A percentile compares a stretch with the other conserved stretches of the same genome.
Conservation (phyloP, 2,329 filamentous ascomycete species). For the Colletotrichum coccodes region DNA sequence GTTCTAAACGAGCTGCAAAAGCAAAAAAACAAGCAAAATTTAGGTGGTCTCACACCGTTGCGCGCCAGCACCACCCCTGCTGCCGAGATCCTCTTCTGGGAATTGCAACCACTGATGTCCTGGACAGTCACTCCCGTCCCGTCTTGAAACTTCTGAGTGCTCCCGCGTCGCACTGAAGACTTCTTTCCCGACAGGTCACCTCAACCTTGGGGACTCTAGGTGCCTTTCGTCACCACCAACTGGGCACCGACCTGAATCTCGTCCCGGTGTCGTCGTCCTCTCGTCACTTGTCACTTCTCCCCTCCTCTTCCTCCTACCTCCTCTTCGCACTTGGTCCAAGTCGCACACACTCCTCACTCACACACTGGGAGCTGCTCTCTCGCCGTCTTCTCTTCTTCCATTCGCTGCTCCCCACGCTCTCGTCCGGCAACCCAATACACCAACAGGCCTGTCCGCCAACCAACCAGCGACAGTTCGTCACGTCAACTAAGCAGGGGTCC, state of each 20-base stretch:
- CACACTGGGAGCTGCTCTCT: not conserved
- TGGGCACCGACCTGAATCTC: not conserved
- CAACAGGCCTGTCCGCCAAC: not conserved
- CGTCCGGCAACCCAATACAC: constrained; percentile 20
- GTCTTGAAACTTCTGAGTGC: not conserved
- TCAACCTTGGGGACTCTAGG: not conserved
- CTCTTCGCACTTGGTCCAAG: not conserved
- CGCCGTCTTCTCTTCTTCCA: not conserved
- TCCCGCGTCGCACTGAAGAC: not conserved
- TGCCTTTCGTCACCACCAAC: not conserved
- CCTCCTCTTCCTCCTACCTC: not conserved
- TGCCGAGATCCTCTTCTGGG: constrained; percentile 18
- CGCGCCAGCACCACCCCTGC: not conserved
- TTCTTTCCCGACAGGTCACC: constrained; percentile 9
- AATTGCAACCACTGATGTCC: constrained; percentile 14
- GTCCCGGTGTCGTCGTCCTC: not conserved
- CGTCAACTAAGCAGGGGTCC: constrained; percentile 3
- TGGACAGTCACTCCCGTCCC: not conserved
- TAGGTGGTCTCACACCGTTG: not conserved
- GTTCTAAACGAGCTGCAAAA: not conserved
- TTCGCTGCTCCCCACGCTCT: not conserved
- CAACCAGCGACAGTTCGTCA: constrained; percentile 14
- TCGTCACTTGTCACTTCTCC: not conserved
- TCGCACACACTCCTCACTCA: not conserved
- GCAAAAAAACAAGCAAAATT: constrained; percentile 14